Conservation (phyloP, 495 filamentous ascomycete genomes). For the Amniculicola lignicola region DNA sequence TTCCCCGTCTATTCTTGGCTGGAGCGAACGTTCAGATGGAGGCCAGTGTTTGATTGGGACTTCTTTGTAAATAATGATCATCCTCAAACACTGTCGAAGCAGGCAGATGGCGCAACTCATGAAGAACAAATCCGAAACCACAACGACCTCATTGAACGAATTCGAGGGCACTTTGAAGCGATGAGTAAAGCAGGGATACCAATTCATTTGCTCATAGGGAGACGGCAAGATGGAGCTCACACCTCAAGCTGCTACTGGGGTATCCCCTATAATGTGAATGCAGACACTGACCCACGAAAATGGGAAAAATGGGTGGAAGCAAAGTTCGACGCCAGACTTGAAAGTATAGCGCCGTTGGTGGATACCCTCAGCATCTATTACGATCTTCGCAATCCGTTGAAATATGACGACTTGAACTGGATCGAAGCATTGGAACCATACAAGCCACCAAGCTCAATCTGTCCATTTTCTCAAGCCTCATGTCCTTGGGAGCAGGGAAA, state of each 20-base stretch:
- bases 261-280: slow-evolving; percentile 1
- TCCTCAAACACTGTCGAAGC: too few species aligned
- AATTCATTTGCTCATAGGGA: slow-evolving; percentile 21
- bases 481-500: background rate
- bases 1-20: slow-evolving; percentile 10
- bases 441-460: background rate
- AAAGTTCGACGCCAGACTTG: slow-evolving; percentile 10
- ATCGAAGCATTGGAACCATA: slow-evolving; percentile 2
- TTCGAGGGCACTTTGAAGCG: background rate
- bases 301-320: slow-evolving; percentile 6
- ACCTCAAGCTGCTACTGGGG: slow-evolving; percentile 21
- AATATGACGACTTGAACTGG: background rate
- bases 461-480: background rate
- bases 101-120: background rate
- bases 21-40: slow-evolving; percentile 15
- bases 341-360: slow-evolving; percentile 6
- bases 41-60: slow-evolving; percentile 30
- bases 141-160: background rate
- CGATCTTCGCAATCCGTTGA: slow-evolving; percentile 20
- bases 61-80: too few species aligned
- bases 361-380: slow-evolving; percentile 17
- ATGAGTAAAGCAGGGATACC: slow-evolving; percentile 8
- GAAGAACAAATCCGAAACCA: background rate
- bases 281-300: too few species aligned
- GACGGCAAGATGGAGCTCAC: background rate